Evolutionary conservation across 2,329 filamentous ascomycete species (phyloP).

Genomic region (Ophiocordyceps robertsii): DNA sequence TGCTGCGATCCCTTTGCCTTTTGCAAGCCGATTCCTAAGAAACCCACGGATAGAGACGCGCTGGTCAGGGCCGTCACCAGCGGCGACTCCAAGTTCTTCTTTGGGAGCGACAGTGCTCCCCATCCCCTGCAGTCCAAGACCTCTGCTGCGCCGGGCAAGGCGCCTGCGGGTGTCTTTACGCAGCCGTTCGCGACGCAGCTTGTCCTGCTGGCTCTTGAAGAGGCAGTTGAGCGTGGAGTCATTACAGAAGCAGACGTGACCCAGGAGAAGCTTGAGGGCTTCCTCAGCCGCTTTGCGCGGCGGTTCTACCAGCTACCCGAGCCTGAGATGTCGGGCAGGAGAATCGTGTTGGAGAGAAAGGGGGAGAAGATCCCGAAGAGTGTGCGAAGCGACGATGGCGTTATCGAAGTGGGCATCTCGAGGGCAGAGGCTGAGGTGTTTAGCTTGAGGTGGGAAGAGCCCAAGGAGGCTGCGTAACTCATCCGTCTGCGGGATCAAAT

Average conservation of each 20-base stretch:
- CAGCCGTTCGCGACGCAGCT: conserved; percentile 57
- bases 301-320: conserved; percentile 30
- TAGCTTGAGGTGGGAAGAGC: neutral
- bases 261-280: conserved; percentile 37
- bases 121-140: conserved; percentile 49
- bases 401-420: neutral
- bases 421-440: neutral
- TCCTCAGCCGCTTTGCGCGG: conserved; percentile 38
- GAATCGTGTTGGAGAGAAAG: neutral
- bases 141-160: conserved; percentile 24
- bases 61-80: conserved; percentile 50
- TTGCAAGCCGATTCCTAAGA: conserved; percentile 68
- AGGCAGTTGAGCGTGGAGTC: conserved; percentile 41
- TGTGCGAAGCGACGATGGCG: neutral
- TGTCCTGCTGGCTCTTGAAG: conserved; percentile 48
- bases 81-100: conserved; percentile 56
- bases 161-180: conserved; percentile 67
- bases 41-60: conserved; percentile 47
- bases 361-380: neutral
- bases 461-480: neutral
- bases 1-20: conserved; percentile 42
- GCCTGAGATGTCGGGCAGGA: neutral
- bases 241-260: conserved; percentile 39
- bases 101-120: conserved; percentile 48
- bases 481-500: too few species aligned